Percentiles rank a stretch among this genome's conserved stretches.
Evolutionary conservation across 305 asterid genomes (phyloP).

Genomic region (Stenogyne calaminthoides): DNA sequence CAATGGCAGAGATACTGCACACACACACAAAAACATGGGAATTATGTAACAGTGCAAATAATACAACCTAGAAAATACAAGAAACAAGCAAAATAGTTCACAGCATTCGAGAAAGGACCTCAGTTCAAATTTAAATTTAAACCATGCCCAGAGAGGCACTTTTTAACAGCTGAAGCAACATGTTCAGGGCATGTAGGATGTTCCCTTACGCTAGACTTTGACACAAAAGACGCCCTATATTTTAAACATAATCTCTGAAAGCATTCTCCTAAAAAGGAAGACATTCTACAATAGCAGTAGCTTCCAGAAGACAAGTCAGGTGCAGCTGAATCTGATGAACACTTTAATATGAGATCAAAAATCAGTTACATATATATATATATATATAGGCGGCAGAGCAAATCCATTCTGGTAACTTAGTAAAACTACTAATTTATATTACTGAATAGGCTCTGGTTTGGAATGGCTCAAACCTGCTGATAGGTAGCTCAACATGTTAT

Average conservation of each 20-base stretch:
- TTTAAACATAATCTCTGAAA: background rate
- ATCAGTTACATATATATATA: background rate
- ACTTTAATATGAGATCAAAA: too few relatives aligned
- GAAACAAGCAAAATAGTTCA: constrained; percentile 13
- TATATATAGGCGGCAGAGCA: background rate
- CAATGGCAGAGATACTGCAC: constrained; percentile 71
- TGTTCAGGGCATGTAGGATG: background rate
- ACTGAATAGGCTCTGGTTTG: background rate
- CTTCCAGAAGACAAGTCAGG: background rate
- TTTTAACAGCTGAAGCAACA: background rate
- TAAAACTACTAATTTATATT: background rate
- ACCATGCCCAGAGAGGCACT: background rate
- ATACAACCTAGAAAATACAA: background rate
- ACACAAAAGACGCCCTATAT: background rate
- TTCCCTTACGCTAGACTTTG: background rate
- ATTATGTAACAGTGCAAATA: background rate
- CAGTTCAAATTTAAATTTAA: background rate
- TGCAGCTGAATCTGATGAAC: too few relatives aligned
- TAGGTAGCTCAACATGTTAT: background rate
- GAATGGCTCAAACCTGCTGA: background rate
- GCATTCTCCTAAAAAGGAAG: background rate
- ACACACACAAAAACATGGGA: background rate
- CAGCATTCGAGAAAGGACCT: background rate
- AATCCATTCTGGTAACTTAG: background rate
- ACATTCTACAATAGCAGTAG: background rate